Evolutionary conservation across 148 eudicot genomes (phyloP), one percentile per base, ranked within the genome.

Genomic region (Rhododendron williamsianum): DNA sequence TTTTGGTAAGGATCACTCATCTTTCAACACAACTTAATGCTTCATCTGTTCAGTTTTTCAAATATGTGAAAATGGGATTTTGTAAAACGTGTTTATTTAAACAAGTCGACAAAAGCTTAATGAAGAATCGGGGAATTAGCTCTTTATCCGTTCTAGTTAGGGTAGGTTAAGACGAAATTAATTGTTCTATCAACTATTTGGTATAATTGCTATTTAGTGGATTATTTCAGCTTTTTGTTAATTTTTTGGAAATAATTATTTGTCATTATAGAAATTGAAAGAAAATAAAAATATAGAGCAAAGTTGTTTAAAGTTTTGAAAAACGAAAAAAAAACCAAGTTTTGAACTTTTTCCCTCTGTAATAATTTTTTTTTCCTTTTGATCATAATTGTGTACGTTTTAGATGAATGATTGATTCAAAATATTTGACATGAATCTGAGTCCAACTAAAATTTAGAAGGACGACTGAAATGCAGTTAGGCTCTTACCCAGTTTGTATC

Each of bases 1-100:
- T 95, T 81, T 27, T 95, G 95, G 98, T 95, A 92, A 11, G 11
- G 27, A 27, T 2, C 33, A 9, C 4, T 60, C 35, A 25, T 65
- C 58, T 43, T 74, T 25, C 36, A 81, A 23, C 51, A 36, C 19
- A 23, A 54, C 30, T 7, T 12, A 33, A 38, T 46, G 49, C 54
- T 78, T 23, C 10, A 25, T 77, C 51, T 46, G 12, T 78, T 78
- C 19, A 9, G 3, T 78, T 78, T 38, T 19, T 54, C 21, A 18
- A 38, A 43, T 4, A 12, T 51, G n/a, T 60, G 51, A 81, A 81
- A 56, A 36, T 36, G 19, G n/a, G n/a, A 38, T 27, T 9, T 27
- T 3, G 6, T 33, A 33, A 81, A 52, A 25, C 11, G 11, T 25
- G 35, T 11, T 25, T n/a, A 10, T 30, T 30, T 30, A 30, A 11